Conservation (phyloP, 805 yeast species). For the Ogataea minuta region DNA sequence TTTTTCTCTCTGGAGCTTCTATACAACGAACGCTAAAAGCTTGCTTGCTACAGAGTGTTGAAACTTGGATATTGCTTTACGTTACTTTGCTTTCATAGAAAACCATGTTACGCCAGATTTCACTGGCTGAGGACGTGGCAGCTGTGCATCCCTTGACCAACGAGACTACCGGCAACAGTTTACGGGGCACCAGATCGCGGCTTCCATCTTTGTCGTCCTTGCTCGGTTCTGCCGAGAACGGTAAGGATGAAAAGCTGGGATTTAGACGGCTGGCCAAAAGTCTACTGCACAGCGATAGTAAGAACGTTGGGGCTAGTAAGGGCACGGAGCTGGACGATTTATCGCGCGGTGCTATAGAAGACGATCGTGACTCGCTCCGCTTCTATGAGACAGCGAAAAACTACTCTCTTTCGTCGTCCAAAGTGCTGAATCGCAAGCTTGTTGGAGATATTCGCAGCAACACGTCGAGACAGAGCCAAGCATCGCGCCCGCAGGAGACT, state of each 20-base stretch:
- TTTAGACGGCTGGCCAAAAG: slow-evolving; percentile 29
- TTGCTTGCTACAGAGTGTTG: background rate
- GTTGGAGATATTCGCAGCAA: slow-evolving; percentile 18
- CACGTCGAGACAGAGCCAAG: slow-evolving; percentile 13
- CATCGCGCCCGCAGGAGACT: slow-evolving; percentile 9
- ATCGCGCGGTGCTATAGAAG: slow-evolving; percentile 7
- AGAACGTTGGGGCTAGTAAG: slow-evolving; percentile 6
- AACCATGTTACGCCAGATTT: slow-evolving; percentile 21
- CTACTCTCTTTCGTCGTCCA: slow-evolving; percentile 17
- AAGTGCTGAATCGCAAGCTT: slow-evolving; percentile 16
- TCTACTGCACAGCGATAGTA: slow-evolving; percentile 20
- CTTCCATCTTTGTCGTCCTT: slow-evolving; percentile 21
- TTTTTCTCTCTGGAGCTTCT: slow-evolving; percentile 1
- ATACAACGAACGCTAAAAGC: slow-evolving; percentile 5
- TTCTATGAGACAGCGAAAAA: slow-evolving; percentile 23
- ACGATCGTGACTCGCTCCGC: slow-evolving; percentile 17
- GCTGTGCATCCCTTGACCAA: slow-evolving; percentile 15
- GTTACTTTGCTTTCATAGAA: slow-evolving; percentile 3
- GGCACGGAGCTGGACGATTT: slow-evolving; percentile 16
- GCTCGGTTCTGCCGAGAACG: slow-evolving; percentile 21
- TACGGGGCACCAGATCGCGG: slow-evolving; percentile 16
- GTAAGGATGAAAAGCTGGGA: slow-evolving; percentile 24
- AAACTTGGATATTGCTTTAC: slow-evolving; percentile 8
- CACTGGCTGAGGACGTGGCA: slow-evolving; percentile 17
- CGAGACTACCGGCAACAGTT: slow-evolving; percentile 11